These are phyloP conservation scores for Panicum hallii DNA, from an alignment of 202 grass and related monocot genomes.

Conservation along the genomic window DNA sequence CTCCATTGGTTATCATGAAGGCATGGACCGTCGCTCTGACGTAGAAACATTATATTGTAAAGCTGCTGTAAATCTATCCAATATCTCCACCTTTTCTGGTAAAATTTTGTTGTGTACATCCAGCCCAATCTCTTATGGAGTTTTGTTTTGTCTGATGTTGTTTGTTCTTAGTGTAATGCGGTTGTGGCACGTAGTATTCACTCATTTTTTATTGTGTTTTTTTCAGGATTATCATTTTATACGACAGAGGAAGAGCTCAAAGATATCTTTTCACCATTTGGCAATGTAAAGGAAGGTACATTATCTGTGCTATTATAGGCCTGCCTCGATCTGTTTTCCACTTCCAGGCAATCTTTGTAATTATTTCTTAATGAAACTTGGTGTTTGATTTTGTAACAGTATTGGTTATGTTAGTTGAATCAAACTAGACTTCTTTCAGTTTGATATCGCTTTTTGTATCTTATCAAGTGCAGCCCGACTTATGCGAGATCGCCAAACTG, in stretches of 20 bases:
- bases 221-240: constrained; percentile 74
- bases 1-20: not conserved
- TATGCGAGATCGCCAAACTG: constrained; percentile 62
- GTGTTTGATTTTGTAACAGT: not conserved
- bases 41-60: not conserved
- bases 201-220: not conserved
- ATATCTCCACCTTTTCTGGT: not conserved
- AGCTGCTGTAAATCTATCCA: not conserved
- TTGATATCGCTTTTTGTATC: not conserved
- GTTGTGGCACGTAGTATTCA: not conserved
- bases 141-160: not conserved
- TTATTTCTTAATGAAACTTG: constrained; percentile 8
- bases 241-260: constrained; percentile 69
- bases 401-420: constrained; percentile 13
- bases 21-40: not conserved
- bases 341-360: not conserved
- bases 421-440: not conserved
- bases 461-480: constrained; percentile 53
- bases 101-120: not conserved
- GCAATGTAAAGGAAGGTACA: constrained; percentile 67
- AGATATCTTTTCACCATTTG: constrained; percentile 61
- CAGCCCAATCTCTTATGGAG: not conserved
- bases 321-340: constrained; percentile 26
- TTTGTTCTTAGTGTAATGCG: not conserved
- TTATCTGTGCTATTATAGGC: not conserved